Percentiles rank a stretch among this genome's conserved stretches.
These are phyloP conservation scores for Phytophthora fragariaefolia DNA, from an alignment of 352 stramenopile species.

Conservation along the genomic window DNA sequence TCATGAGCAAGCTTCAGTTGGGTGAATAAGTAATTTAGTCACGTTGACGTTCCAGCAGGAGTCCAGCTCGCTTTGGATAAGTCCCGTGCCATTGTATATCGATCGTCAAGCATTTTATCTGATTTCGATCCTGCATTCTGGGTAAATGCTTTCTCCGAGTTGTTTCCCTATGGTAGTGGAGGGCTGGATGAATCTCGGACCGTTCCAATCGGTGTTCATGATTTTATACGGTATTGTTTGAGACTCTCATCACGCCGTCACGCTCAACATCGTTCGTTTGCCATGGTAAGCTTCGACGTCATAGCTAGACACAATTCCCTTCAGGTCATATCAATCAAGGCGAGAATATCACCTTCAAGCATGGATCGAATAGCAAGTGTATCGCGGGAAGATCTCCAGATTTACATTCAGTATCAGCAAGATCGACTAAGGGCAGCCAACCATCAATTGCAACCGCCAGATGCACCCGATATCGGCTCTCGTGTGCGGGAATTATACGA, in stretches of 20 bases:
- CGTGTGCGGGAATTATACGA: not conserved
- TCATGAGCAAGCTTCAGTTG: not conserved
- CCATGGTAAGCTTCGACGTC: slow-evolving; percentile 10
- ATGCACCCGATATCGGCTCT: too few relatives aligned
- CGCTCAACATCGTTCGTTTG: not conserved
- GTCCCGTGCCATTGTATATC: slow-evolving; percentile 3
- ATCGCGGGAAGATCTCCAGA: not conserved
- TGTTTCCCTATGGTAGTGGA: slow-evolving; percentile 34
- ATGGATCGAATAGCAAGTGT: not conserved
- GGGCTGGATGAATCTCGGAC: slow-evolving; percentile 16
- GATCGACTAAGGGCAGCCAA: not conserved
- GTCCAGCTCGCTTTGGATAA: not conserved
- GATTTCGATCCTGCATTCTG: slow-evolving; percentile 34
- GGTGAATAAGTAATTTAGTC: not conserved
- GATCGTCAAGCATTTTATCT: slow-evolving; percentile 29
- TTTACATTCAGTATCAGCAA: slow-evolving; percentile 4
- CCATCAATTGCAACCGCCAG: not conserved
- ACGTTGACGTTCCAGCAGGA: not conserved
- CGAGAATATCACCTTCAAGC: not conserved
- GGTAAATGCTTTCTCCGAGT: not conserved
- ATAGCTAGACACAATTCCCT: not conserved
- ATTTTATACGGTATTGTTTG: slow-evolving; percentile 13
- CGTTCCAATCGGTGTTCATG: slow-evolving; percentile 5
- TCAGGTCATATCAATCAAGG: slow-evolving; percentile 4
- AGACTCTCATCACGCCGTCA: not conserved